A percentile compares a stretch with the other conserved stretches of the same genome.
Conservation (phyloP, 1,139 yeast genomes). For the Candida pseudoviswanathii region DNA sequence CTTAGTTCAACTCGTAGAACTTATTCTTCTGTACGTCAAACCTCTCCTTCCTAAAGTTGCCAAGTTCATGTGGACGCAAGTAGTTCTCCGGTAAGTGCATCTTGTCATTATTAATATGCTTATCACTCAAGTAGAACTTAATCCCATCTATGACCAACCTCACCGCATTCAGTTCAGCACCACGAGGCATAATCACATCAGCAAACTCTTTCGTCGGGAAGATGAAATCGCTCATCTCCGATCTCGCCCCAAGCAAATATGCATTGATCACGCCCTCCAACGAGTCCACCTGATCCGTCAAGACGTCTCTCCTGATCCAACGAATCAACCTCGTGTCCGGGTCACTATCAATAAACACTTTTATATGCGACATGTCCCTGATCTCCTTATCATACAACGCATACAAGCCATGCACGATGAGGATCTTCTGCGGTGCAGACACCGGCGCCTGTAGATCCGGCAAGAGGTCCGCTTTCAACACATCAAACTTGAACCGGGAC, state of each 20-base stretch:
- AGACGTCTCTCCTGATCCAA: slow-evolving; percentile 59
- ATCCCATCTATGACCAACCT: slow-evolving; percentile 77
- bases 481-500: slow-evolving; percentile 39
- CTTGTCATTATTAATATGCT: slow-evolving; percentile 19
- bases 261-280: slow-evolving; percentile 56
- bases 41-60: slow-evolving; percentile 39
- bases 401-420: slow-evolving; percentile 76
- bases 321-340: slow-evolving; percentile 81
- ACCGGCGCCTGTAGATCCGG: slow-evolving; percentile 12
- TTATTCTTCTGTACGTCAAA: slow-evolving; percentile 52
- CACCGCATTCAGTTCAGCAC: slow-evolving; percentile 65
- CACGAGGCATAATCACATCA: slow-evolving; percentile 79
- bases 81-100: slow-evolving; percentile 18
- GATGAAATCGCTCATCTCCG: slow-evolving; percentile 75
- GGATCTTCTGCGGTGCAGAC: slow-evolving; percentile 34
- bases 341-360: slow-evolving; percentile 82
- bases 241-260: slow-evolving; percentile 68
- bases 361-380: slow-evolving; percentile 61
- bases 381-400: slow-evolving; percentile 69
- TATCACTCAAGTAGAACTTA: slow-evolving; percentile 27
- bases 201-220: slow-evolving; percentile 78
- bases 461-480: slow-evolving; percentile 20
- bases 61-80: slow-evolving; percentile 27
- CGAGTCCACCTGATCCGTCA: slow-evolving; percentile 22
- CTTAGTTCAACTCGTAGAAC: slow-evolving; percentile 48